Conservation (phyloP, 441 rosid species). For the Arabidopsis hybrid region DNA sequence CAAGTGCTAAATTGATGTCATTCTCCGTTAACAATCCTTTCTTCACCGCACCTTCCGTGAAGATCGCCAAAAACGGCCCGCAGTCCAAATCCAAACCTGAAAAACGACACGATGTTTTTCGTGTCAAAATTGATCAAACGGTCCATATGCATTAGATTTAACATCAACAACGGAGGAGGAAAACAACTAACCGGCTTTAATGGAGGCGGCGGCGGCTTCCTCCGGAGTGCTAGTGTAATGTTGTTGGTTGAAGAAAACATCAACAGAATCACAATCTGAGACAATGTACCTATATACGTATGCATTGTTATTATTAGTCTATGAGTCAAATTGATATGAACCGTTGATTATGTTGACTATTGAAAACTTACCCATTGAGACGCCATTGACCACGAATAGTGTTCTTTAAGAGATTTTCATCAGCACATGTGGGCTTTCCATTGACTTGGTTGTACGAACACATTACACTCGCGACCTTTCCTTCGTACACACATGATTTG, state of each 20-base stretch:
- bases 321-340: not conserved
- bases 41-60: slow-evolving; percentile 72
- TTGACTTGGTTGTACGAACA: slow-evolving; percentile 83
- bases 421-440: slow-evolving; percentile 81
- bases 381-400: slow-evolving; percentile 73
- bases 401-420: slow-evolving; percentile 62
- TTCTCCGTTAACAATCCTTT: slow-evolving; percentile 49
- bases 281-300: slow-evolving; percentile 61
- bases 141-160: not conserved
- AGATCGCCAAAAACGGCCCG: slow-evolving; percentile 80
- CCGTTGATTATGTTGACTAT: slow-evolving; percentile 22
- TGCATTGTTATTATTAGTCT: not conserved
- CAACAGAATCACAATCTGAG: slow-evolving; percentile 81
- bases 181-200: slow-evolving; percentile 66
- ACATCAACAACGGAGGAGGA: not conserved
- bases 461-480: slow-evolving; percentile 77
- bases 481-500: slow-evolving; percentile 72
- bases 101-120: not conserved
- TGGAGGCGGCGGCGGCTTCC: slow-evolving; percentile 69
- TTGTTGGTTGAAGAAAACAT: slow-evolving; percentile 61
- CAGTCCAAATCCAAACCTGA: slow-evolving; percentile 73
- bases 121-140: not conserved
- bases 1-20: slow-evolving; percentile 64
- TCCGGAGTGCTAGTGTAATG: slow-evolving; percentile 69
- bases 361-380: slow-evolving; percentile 60